Evolutionary conservation across 805 yeast genomes (phyloP), one percentile per base, ranked within the genome.

Genomic region (Candida pini): DNA sequence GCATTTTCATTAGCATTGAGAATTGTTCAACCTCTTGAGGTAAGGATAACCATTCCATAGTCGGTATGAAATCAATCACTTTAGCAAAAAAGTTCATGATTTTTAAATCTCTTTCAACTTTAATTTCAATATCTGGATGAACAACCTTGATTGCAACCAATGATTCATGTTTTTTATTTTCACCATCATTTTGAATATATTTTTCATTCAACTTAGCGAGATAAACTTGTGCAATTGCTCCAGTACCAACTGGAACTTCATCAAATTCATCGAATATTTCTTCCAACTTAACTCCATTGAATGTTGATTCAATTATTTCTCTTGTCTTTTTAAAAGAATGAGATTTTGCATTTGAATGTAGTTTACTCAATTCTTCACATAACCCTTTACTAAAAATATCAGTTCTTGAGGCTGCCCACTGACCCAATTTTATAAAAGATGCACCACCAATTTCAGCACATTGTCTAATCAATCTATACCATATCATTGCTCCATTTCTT

Each of bases 361-460:
- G 62, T 17, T 71, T 62, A 8, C 85, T 74, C 47, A 92, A 62
- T 51, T 84, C 88, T 16, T 74, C 73, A 56, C 97, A 90, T 58
- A 90, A 61, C 26, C 73, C 84, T 30, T 62, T 64, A 3, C 96
- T 81, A 61, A 92, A 90, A 22, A 92, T 81, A 60, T 92, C 99
- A 0, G 95, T 85, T 58, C 99, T 73, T 9, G 96, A 83, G 3
- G 97, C 97, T 0, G 98, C 98, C 99, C 99, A 92, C 63, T 92
- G 99, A 4, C 97, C 98, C 38, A 92, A 70, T 58, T 86, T 83
- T 37, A 83, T 78, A 54, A 83, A 92, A 4, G 96, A 81, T 3
- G 97, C 95, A 1, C 98, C 98, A 0, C 96, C 96, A 13, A 65
- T 42, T 57, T 90, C 96, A 38, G 92, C 75, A 1, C 81, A 63